Percentiles rank a stretch among this genome's conserved stretches.
phyloP scores from a whole-genome alignment of 306 rosid genomes.

The Ochetophila trinervis region DNA sequence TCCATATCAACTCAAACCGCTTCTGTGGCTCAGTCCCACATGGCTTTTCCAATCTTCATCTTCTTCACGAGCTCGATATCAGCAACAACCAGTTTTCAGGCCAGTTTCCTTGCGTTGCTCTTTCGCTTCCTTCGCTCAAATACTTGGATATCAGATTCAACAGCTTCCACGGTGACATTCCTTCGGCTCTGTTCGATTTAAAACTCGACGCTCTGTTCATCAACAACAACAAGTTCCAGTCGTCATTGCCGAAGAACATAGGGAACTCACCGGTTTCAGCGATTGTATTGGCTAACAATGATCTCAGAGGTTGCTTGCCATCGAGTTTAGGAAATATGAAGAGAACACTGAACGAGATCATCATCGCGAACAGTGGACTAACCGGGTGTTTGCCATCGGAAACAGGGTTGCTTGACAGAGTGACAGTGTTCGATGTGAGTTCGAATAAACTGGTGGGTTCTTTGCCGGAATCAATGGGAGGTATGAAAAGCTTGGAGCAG shows the following conservation, averaged over 20 bases:
- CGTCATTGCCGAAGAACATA: conserved; percentile 53
- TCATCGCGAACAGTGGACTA: conserved; percentile 56
- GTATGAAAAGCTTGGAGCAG: conserved; percentile 73
- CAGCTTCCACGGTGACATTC: conserved; percentile 51
- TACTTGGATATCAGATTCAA: conserved; percentile 73
- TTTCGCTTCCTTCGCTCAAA: conserved; percentile 42
- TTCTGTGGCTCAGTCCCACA: conserved; percentile 66
- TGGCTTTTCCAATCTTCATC: conserved; percentile 34
- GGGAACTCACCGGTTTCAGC: conserved; percentile 63
- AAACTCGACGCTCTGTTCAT: conserved; percentile 77
- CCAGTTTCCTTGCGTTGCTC: conserved; percentile 48
- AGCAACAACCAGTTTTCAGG: conserved; percentile 80
- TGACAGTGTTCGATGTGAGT: conserved; percentile 75
- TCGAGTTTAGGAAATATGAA: conserved; percentile 51
- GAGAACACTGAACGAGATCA: conserved; percentile 58
- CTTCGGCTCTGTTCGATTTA: conserved; percentile 48
- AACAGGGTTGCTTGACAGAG: conserved; percentile 46
- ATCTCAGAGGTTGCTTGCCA: conserved; percentile 61
- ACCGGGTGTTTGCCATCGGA: conserved; percentile 66
- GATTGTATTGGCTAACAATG: conserved; percentile 66
- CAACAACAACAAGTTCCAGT: conserved; percentile 61
- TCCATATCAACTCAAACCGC: conserved; percentile 77
- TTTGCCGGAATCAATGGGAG: conserved; percentile 53
- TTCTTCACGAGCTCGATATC: conserved; percentile 63
- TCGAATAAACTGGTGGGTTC: conserved; percentile 53